Evolutionary conservation across 345 rosid genomes (phyloP).

Genomic region (Capsella bursapastoris): DNA sequence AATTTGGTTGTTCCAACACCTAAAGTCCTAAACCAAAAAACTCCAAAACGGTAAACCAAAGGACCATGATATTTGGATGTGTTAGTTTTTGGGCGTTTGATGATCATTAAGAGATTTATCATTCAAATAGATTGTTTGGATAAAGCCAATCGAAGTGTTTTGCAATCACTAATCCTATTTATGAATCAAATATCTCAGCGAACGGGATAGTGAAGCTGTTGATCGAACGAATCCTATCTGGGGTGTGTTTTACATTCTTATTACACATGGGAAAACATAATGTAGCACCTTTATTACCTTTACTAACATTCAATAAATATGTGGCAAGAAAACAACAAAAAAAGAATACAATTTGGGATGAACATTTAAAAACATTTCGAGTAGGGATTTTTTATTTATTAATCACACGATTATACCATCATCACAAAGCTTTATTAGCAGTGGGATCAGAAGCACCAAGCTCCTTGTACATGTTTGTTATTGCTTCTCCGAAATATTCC

Average conservation of each 20-base stretch:
- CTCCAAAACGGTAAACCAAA: too few species aligned
- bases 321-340: constrained; percentile 1
- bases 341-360: constrained; percentile 24
- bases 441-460: constrained; percentile 65
- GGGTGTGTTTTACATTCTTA: constrained; percentile 1
- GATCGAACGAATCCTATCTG: not conserved
- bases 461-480: constrained; percentile 74
- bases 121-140: too few species aligned
- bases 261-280: not conserved
- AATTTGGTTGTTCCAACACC: too few species aligned
- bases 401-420: constrained; percentile 13
- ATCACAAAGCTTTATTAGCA: constrained; percentile 41
- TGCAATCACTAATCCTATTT: too few species aligned
- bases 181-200: too few species aligned
- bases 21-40: too few species aligned
- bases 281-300: constrained; percentile 37
- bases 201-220: too few species aligned
- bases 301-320: constrained; percentile 29
- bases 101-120: too few species aligned
- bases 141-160: too few species aligned
- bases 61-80: too few species aligned
- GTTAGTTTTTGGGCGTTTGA: too few species aligned
- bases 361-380: not conserved
- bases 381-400: constrained; percentile 14
- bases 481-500: constrained; percentile 73